Percentiles rank a stretch among this genome's conserved stretches.
Evolutionary conservation across 495 filamentous ascomycete species (phyloP).

Genomic region (Cryomyces antarcticus): DNA sequence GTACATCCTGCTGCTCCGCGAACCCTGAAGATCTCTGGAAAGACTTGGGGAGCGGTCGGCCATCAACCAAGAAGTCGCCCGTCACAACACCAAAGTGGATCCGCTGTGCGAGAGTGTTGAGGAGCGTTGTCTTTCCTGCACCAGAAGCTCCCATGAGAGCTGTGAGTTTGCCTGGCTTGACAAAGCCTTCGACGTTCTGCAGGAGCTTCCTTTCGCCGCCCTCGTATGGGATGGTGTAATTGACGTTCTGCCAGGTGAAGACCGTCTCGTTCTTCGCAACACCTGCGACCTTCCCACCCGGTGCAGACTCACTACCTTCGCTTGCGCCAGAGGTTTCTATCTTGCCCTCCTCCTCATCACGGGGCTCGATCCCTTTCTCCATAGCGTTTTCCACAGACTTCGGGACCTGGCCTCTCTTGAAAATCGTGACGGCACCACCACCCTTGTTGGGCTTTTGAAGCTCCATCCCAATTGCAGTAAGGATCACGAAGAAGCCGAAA

Average conservation of each 20-base stretch:
- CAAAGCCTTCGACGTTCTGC: constrained; percentile 44
- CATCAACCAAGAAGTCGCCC: constrained; percentile 35
- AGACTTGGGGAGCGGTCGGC: constrained; percentile 17
- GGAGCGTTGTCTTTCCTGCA: constrained; percentile 49
- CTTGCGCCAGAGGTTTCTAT: constrained; percentile 14
- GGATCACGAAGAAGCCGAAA: constrained; percentile 36
- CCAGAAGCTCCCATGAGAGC: constrained; percentile 49
- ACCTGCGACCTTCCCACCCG: constrained; percentile 14
- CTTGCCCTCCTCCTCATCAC: constrained; percentile 29
- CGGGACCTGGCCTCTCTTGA: constrained; percentile 40
- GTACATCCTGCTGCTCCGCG: constrained; percentile 40
- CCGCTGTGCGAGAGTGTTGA: constrained; percentile 39
- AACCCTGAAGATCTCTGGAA: constrained; percentile 27
- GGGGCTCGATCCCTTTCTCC: constrained; percentile 17
- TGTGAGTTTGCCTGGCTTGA: constrained; percentile 49
- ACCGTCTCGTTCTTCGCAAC: constrained; percentile 42
- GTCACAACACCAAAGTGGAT: constrained; percentile 30
- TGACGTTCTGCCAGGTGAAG: constrained; percentile 63
- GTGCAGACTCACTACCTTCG: constrained; percentile 11
- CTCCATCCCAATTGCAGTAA: constrained; percentile 45
- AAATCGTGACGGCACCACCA: constrained; percentile 49
- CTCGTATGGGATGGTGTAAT: constrained; percentile 49
- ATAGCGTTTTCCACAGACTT: constrained; percentile 29
- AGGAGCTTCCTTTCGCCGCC: constrained; percentile 37
- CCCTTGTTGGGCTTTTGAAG: constrained; percentile 50